Evolutionary conservation across 2,329 filamentous ascomycete genomes (phyloP).

Genomic region (Claviceps quebecensis): DNA sequence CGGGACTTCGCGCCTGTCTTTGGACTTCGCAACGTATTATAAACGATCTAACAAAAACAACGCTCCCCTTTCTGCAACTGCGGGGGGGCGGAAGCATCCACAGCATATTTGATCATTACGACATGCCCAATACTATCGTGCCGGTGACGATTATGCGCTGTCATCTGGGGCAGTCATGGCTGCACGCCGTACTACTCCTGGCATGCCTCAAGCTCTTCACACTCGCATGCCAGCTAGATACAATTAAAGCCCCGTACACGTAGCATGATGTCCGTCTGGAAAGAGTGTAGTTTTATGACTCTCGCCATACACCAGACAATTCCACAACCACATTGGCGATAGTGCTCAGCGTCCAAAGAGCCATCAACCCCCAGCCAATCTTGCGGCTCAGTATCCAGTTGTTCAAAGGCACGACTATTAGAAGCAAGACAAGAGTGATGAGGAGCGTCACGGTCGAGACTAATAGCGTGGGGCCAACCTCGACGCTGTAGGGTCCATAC

Average conservation of each 20-base stretch:
- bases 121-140: no score
- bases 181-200: no score
- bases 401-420: slow-evolving; percentile 73
- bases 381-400: slow-evolving; percentile 71
- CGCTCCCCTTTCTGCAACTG: no score
- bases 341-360: slow-evolving; percentile 69
- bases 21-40: no score
- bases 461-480: slow-evolving; percentile 72
- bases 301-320: slow-evolving; percentile 40
- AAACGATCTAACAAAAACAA: no score
- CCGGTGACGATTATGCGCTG: no score
- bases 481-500: slow-evolving; percentile 68
- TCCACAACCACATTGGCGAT: slow-evolving; percentile 71
- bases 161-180: no score
- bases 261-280: no score
- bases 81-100: no score
- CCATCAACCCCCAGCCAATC: slow-evolving; percentile 71
- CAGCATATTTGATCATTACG: no score
- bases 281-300: slow-evolving; percentile 4
- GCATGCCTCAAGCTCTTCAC: no score
- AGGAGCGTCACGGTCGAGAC: slow-evolving; percentile 77
- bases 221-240: neutral
- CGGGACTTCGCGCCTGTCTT: no score
- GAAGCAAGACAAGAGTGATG: slow-evolving; percentile 60
- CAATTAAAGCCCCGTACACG: neutral